A percentile compares a stretch with the other conserved stretches of the same genome.
Conservation (phyloP, 2,329 filamentous ascomycete species). For the Lecanicillium sp. region DNA sequence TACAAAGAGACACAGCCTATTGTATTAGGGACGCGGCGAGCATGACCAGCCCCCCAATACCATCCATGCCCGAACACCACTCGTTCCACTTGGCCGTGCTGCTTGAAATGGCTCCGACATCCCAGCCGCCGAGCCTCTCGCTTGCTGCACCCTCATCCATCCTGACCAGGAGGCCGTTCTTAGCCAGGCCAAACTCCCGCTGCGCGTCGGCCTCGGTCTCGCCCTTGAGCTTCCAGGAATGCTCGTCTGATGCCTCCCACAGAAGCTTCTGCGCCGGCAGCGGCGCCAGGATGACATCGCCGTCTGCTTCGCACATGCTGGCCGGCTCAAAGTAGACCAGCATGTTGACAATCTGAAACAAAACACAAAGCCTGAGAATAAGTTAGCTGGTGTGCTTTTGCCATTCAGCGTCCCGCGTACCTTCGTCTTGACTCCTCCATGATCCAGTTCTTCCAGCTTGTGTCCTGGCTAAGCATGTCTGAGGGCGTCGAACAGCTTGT, state of each 20-base stretch:
- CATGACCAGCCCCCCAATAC: conserved; percentile 4
- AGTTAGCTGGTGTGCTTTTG: neutral
- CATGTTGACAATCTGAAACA: conserved; percentile 5
- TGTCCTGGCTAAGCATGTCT: neutral
- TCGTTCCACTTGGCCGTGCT: conserved; percentile 2
- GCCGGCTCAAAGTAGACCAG: conserved; percentile 2
- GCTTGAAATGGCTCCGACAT: neutral
- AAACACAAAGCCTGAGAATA: neutral
- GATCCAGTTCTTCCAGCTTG: conserved; percentile 3
- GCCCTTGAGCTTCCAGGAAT: neutral
- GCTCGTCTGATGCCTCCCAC: conserved; percentile 1
- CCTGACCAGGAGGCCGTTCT: conserved; percentile 1
- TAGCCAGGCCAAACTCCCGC: conserved; percentile 1
- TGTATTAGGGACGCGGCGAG: conserved; percentile 1
- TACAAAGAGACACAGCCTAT: neutral
- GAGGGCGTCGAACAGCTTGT: neutral
- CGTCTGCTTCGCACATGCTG: neutral
- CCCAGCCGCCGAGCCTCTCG: no score
- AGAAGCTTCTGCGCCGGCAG: conserved; percentile 1
- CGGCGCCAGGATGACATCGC: conserved; percentile 1
- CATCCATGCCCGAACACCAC: conserved; percentile 6
- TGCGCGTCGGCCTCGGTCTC: neutral
- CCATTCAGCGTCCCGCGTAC: neutral
- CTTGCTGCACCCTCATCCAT: neutral
- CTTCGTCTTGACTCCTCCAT: conserved; percentile 4